These are phyloP conservation scores for Euptelea pleiosperma DNA, from an alignment of 164 flowering plant genomes.

Conservation along the genomic window DNA sequence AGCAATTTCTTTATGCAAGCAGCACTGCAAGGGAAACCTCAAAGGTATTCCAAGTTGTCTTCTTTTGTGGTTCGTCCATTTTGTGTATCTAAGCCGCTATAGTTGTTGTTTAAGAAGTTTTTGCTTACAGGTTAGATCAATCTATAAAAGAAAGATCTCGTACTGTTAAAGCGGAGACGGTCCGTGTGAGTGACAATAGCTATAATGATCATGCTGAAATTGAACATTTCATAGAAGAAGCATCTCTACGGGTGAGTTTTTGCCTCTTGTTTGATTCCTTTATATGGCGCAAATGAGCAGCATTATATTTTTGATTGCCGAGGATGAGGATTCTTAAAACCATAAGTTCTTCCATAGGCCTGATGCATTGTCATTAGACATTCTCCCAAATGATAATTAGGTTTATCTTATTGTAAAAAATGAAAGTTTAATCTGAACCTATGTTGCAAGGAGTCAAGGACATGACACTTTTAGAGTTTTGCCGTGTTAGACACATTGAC, in stretches of 20 bases:
- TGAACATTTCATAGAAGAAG: constrained; percentile 28
- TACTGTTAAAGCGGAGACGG: constrained; percentile 14
- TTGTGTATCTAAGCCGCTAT: not conserved
- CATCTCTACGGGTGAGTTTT: constrained; percentile 40
- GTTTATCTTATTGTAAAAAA: not conserved
- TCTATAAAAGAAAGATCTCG: constrained; percentile 27
- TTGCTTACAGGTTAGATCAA: constrained; percentile 47
- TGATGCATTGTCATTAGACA: not conserved
- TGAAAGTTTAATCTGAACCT: too few species aligned
- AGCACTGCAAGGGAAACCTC: constrained; percentile 46
- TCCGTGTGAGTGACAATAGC: constrained; percentile 20
- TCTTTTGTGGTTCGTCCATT: not conserved
- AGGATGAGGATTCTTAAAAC: too few species aligned
- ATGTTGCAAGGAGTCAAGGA: too few species aligned
- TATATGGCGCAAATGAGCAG: too few species aligned
- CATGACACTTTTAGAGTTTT: too few species aligned
- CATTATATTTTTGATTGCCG: too few species aligned
- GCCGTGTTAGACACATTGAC: too few species aligned
- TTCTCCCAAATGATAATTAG: not conserved
- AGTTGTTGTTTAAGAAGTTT: constrained; percentile 4
- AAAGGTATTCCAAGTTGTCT: constrained; percentile 33
- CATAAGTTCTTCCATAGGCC: not conserved
- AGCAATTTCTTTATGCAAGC: constrained; percentile 22
- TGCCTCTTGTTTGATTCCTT: not conserved
- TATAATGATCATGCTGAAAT: constrained; percentile 25